Evolutionary conservation across 2,329 filamentous ascomycete species (phyloP).

Genomic region (Xylogone sp.): DNA sequence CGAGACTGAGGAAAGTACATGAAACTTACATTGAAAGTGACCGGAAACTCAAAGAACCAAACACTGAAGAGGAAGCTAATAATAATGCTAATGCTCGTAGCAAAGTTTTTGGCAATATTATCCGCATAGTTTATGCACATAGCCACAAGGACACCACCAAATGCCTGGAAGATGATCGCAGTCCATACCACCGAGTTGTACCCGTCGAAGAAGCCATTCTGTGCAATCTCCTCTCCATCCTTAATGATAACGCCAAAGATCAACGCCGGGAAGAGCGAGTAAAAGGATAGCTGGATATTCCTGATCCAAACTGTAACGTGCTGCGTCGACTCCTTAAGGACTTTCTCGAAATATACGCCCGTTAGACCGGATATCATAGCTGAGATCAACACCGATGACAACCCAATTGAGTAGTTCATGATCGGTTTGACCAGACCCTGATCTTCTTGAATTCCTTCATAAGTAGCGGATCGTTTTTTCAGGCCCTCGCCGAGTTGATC

Average conservation of each 20-base stretch:
- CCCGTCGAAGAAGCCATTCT: conserved; percentile 88
- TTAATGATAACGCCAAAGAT: conserved; percentile 83
- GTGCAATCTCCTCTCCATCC: conserved; percentile 78
- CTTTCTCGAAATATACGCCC: conserved; percentile 85
- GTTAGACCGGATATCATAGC: conserved; percentile 80
- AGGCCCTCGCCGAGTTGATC: conserved; percentile 38
- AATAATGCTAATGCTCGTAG: conserved; percentile 87
- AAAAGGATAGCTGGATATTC: conserved; percentile 92
- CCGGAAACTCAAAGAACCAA: conserved; percentile 76
- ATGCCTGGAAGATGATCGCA: conserved; percentile 76
- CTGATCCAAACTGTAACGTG: conserved; percentile 85
- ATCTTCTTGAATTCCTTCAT: conserved; percentile 78
- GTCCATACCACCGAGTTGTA: conserved; percentile 93
- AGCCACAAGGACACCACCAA: conserved; percentile 79
- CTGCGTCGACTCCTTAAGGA: conserved; percentile 78
- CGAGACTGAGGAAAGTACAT: background rate
- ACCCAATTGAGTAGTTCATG: conserved; percentile 76
- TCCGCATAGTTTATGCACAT: conserved; percentile 79
- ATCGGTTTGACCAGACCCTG: conserved; percentile 42
- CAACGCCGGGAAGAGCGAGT: conserved; percentile 85
- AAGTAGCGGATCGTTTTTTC: conserved; percentile 75
- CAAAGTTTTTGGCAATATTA: conserved; percentile 92
- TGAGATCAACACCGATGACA: conserved; percentile 73
- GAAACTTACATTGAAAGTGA: conserved; percentile 65
- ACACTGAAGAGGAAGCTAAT: conserved; percentile 83